These are phyloP conservation scores for Cucumis hystrix DNA, from an alignment of 306 rosid genomes.

Conservation along the genomic window DNA sequence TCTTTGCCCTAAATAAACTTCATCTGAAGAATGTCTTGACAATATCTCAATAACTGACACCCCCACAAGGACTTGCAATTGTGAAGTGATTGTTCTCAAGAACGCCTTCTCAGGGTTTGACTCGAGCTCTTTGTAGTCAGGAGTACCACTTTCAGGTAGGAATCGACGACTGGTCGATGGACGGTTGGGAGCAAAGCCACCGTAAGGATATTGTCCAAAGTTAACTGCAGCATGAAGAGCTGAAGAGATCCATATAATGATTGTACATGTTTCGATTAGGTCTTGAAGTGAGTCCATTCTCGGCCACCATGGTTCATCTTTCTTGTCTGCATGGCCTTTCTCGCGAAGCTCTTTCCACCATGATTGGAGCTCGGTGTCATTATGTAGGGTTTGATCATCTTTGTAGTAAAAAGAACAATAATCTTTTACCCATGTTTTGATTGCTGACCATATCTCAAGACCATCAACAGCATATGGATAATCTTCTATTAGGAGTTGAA, in stretches of 20 bases:
- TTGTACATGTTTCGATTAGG: conserved; percentile 28
- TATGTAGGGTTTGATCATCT: conserved; percentile 14
- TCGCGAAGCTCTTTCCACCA: conserved; percentile 57
- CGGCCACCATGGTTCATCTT: conserved; percentile 52
- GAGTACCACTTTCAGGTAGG: conserved; percentile 37
- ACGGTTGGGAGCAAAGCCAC: conserved; percentile 47
- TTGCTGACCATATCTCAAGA: conserved; percentile 47
- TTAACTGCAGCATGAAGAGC: conserved; percentile 48
- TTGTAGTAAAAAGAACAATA: conserved; percentile 41
- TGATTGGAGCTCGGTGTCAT: conserved; percentile 31
- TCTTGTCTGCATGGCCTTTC: conserved; percentile 45
- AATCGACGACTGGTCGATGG: conserved; percentile 16
- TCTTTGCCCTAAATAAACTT: conserved; percentile 54
- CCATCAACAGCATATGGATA: conserved; percentile 62
- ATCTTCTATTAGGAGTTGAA: conserved; percentile 33
- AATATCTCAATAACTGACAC: conserved; percentile 51
- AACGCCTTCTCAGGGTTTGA: conserved; percentile 40
- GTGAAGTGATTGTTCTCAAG: conserved; percentile 40
- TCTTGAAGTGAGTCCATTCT: conserved; percentile 31
- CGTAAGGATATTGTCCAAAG: conserved; percentile 50
- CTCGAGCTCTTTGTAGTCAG: conserved; percentile 37
- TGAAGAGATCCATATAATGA: conserved; percentile 43
- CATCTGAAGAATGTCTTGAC: conserved; percentile 70
- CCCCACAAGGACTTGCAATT: conserved; percentile 34
- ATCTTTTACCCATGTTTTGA: conserved; percentile 39